These are phyloP conservation scores for Suillus alpinus DNA, from an alignment of 768 basidiomycete genomes.

Conservation along the genomic window DNA sequence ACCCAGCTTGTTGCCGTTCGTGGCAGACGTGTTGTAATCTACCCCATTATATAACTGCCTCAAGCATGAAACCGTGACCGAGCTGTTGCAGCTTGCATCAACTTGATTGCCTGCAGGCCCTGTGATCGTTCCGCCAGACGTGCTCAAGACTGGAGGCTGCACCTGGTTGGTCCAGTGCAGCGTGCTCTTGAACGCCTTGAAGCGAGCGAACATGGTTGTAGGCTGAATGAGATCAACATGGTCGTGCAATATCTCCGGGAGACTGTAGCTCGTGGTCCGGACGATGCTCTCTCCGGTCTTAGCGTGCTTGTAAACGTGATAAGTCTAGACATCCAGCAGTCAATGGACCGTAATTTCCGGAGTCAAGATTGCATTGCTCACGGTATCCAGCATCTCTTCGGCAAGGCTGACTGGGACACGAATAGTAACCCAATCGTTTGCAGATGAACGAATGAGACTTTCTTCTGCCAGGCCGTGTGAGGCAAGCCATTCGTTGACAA, in stretches of 20 bases:
- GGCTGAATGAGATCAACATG: slow-evolving; percentile 72
- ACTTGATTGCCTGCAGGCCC: slow-evolving; percentile 37
- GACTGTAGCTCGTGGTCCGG: slow-evolving; percentile 65
- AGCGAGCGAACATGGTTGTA: slow-evolving; percentile 62
- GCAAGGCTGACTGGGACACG: slow-evolving; percentile 56
- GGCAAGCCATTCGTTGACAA: slow-evolving; percentile 62
- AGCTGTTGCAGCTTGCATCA: slow-evolving; percentile 46
- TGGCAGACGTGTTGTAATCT: slow-evolving; percentile 42
- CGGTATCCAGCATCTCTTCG: slow-evolving; percentile 69
- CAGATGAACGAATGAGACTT: slow-evolving; percentile 53
- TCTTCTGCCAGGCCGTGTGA: slow-evolving; percentile 50
- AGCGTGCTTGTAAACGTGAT: slow-evolving; percentile 58
- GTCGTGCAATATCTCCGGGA: slow-evolving; percentile 56
- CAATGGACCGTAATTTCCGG: neutral
- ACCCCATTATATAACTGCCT: slow-evolving; percentile 54
- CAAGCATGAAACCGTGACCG: slow-evolving; percentile 51
- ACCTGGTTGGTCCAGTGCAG: slow-evolving; percentile 29
- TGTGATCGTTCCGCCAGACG: slow-evolving; percentile 15
- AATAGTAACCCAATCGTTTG: slow-evolving; percentile 68
- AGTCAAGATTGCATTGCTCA: slow-evolving; percentile 25
- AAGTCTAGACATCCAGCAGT: slow-evolving; percentile 41
- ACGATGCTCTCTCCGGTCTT: slow-evolving; percentile 52
- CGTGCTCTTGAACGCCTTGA: slow-evolving; percentile 41
- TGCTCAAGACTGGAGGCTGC: slow-evolving; percentile 3
- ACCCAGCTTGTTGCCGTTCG: slow-evolving; percentile 47